Percentiles rank a stretch among this genome's conserved stretches.
Conservation (phyloP, 2,329 filamentous ascomycete species). For the Paracorniculantispora psalliotae region DNA sequence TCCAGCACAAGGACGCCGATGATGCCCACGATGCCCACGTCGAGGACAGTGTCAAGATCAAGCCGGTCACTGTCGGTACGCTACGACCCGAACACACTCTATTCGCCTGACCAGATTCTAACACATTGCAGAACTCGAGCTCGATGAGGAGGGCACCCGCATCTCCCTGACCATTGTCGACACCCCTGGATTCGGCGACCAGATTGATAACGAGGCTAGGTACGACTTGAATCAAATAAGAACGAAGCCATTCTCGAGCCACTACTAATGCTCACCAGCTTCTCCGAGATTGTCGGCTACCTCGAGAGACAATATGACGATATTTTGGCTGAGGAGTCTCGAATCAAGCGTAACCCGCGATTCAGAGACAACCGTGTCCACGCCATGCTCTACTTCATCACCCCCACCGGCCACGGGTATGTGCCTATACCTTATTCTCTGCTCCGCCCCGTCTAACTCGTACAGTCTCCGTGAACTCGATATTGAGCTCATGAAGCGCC, state of each 20-base stretch:
- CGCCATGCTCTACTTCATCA: slow-evolving; percentile 98
- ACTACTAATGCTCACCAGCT: slow-evolving; percentile 49
- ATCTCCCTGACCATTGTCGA: slow-evolving; percentile 98
- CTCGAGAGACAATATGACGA: slow-evolving; percentile 99
- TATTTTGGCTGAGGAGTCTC: slow-evolving; percentile 97
- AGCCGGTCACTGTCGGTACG: slow-evolving; percentile 92
- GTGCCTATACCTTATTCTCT: slow-evolving; percentile 21
- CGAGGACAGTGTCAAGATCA: slow-evolving; percentile 97
- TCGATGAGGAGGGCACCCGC: slow-evolving; percentile 96
- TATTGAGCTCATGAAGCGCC: slow-evolving; percentile 98
- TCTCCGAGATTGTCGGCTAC: slow-evolving; percentile 95
- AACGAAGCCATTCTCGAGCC: not conserved
- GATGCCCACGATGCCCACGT: slow-evolving; percentile 83
- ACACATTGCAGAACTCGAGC: slow-evolving; percentile 66
- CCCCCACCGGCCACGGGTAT: slow-evolving; percentile 90
- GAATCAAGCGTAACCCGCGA: slow-evolving; percentile 99
- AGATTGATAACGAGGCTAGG: slow-evolving; percentile 99
- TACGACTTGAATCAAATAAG: slow-evolving; percentile 35
- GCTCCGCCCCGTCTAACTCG: not conserved
- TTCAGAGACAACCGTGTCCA: slow-evolving; percentile 99
- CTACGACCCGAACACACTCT: slow-evolving; percentile 1
- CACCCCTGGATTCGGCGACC: slow-evolving; percentile 95
- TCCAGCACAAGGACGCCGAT: slow-evolving; percentile 87
- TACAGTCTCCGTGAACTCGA: slow-evolving; percentile 91
- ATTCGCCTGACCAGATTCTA: slow-evolving; percentile 22